phyloP scores from a whole-genome alignment of 371 early-diverging fungal genomes.

The Mortierella sp. region DNA sequence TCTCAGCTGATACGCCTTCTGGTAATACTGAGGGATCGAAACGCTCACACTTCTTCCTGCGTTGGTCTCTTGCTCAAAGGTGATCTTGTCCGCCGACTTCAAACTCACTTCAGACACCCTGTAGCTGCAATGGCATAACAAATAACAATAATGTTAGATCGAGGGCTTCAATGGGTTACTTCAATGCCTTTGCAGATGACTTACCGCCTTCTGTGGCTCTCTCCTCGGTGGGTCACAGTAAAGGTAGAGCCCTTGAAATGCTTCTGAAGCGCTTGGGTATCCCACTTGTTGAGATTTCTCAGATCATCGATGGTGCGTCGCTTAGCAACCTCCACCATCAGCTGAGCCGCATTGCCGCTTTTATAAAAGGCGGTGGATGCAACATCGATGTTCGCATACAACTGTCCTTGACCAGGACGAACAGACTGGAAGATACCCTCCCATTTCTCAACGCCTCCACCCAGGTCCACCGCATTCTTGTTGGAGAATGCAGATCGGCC shows the following conservation, averaged over 20 bases:
- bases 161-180: no score
- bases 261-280: conserved; percentile 1
- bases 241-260: conserved; percentile 64
- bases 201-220: conserved; percentile 47
- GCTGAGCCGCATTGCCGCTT: conserved; percentile 24
- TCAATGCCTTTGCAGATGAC: no score
- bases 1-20: conserved; percentile 61
- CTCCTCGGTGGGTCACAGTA: conserved; percentile 68
- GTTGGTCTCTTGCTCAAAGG: conserved; percentile 61
- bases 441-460: conserved; percentile 88
- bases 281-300: conserved; percentile 2
- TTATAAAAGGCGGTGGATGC: conserved; percentile 38
- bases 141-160: no score
- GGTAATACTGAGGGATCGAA: conserved; percentile 74
- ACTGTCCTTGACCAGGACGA: conserved; percentile 60
- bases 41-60: conserved; percentile 54
- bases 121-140: no score
- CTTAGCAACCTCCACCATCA: conserved; percentile 20
- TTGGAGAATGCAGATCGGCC: conserved; percentile 87
- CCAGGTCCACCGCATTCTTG: conserved; percentile 62
- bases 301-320: conserved; percentile 5
- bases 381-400: conserved; percentile 47
- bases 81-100: conserved; percentile 63
- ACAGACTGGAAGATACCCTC: conserved; percentile 84
- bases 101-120: conserved; percentile 63